These are phyloP conservation scores for Austroboletus rostrupii DNA, from an alignment of 1,284 basidiomycete genomes.

Conservation along the genomic window DNA sequence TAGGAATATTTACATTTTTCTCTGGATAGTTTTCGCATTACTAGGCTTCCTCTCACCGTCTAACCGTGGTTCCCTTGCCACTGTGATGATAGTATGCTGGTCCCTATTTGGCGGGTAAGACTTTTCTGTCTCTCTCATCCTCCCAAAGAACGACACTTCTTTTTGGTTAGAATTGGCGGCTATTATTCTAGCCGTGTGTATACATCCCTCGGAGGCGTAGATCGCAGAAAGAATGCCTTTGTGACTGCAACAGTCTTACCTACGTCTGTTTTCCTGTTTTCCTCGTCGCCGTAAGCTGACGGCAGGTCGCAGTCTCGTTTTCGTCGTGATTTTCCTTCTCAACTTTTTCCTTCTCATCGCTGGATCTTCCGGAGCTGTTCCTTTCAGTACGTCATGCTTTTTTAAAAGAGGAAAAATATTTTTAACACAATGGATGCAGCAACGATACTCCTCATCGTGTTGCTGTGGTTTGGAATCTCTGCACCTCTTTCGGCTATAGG, in stretches of 20 bases:
- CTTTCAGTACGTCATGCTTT: slow-evolving; percentile 64
- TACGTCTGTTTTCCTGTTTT: slow-evolving; percentile 47
- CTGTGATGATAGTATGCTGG: slow-evolving; percentile 96
- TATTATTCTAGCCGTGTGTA: slow-evolving; percentile 88
- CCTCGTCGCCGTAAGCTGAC: neutral
- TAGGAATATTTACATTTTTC: slow-evolving; percentile 8
- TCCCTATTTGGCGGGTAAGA: slow-evolving; percentile 82
- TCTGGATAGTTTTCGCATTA: slow-evolving; percentile 80
- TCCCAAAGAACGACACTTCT: neutral
- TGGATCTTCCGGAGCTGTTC: slow-evolving; percentile 91
- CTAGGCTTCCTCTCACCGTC: slow-evolving; percentile 96
- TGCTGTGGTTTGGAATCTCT: slow-evolving; percentile 96
- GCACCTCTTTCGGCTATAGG: slow-evolving; percentile 77
- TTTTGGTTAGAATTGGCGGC: slow-evolving; percentile 66
- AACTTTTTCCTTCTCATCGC: slow-evolving; percentile 85
- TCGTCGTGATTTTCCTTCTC: slow-evolving; percentile 79
- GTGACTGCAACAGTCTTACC: slow-evolving; percentile 87
- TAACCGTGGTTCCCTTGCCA: slow-evolving; percentile 91
- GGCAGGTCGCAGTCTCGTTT: slow-evolving; percentile 57
- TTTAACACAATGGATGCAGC: slow-evolving; percentile 37
- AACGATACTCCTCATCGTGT: slow-evolving; percentile 84
- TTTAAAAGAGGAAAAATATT: neutral
- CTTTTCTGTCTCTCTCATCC: neutral
- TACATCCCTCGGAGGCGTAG: slow-evolving; percentile 75
- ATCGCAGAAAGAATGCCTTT: slow-evolving; percentile 82